Evolutionary conservation across 169 alveolate species (phyloP).

Genomic region (Babesia caballi): DNA sequence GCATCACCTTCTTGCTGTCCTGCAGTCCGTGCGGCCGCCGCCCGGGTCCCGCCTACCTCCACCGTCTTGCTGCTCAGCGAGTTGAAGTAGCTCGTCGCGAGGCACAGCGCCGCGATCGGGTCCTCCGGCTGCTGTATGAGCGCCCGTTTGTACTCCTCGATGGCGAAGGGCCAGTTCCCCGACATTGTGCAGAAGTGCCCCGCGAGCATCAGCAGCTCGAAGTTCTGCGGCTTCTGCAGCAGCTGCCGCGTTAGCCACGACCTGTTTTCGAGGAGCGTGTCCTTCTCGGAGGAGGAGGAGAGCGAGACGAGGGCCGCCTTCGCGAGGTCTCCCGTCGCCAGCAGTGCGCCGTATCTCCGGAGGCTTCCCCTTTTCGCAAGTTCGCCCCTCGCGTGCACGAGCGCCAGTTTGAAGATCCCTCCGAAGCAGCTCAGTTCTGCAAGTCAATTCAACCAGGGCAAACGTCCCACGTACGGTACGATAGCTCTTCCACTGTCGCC

Average conservation of each 20-base stretch:
- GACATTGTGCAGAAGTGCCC: slow-evolving; percentile 75
- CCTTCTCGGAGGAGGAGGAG: slow-evolving; percentile 64
- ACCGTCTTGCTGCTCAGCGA: slow-evolving; percentile 56
- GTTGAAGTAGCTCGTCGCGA: slow-evolving; percentile 67
- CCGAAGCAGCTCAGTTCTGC: slow-evolving; percentile 58
- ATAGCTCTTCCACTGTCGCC: slow-evolving; percentile 29
- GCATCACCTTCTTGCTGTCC: slow-evolving; percentile 39
- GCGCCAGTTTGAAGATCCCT: slow-evolving; percentile 54
- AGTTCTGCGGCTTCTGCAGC: slow-evolving; percentile 59
- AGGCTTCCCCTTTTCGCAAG: slow-evolving; percentile 49
- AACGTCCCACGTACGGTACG: slow-evolving; percentile 10
- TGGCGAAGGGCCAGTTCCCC: slow-evolving; percentile 74
- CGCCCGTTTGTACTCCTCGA: slow-evolving; percentile 71
- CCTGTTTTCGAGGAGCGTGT: slow-evolving; percentile 57
- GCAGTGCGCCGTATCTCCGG: slow-evolving; percentile 28
- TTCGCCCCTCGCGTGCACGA: slow-evolving; percentile 51
- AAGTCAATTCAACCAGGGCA: not conserved
- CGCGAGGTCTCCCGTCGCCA: slow-evolving; percentile 59
- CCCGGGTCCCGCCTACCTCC: slow-evolving; percentile 23
- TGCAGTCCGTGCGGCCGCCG: not conserved
- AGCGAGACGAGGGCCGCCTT: slow-evolving; percentile 49
- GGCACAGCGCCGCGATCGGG: slow-evolving; percentile 65
- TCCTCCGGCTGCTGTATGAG: slow-evolving; percentile 59
- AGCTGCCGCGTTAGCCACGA: slow-evolving; percentile 74
- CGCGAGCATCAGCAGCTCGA: slow-evolving; percentile 64